Base-by-base conservation (phyloP, 495 filamentous ascomycete species). In the Annulohypoxylon stygium region DNA sequence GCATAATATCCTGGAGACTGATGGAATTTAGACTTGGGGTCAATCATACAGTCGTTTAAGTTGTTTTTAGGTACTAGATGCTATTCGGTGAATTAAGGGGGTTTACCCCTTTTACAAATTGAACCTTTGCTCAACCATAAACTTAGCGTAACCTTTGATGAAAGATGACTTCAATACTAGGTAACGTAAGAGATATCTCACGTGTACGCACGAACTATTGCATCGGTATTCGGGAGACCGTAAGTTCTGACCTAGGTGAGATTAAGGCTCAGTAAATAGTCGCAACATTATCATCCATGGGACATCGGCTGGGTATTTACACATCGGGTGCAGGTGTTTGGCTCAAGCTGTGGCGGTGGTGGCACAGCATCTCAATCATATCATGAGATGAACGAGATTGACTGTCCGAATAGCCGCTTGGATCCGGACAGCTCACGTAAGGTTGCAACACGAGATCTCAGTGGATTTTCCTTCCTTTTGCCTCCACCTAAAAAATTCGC, bases 321-420 rank as follows among this genome's bases (percentile, higher is more conserved):
- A 57, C 26, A n/a, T 41, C 6, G 30, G 30, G 2, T 30, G 30
- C 5, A 2, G 30, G 30, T 18, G 37, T 9, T 45, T 47, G 20
- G 6, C 36, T 43, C 2, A 48, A 54, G 48, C 26, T 39, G 66
- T 69, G 59, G 66, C 66, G 50, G 58, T 68, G 65, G 65, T 63
- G 58, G 66, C 48, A 25, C 16, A 37, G 65, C 33, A 18, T 61
- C 33, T 33, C 3, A 36, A 34, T 4, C 11, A 59, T 41, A 8
- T 10, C 55, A n/a, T 3, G 36, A 1, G 23, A 20, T 30, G 5
- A 30, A 41, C 16, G 50, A 43, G 11, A 20, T 41, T 47, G 30
- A 30, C 30, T 30, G 25, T 26, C 37, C 51, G 23, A 23, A 47
- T 57, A 57, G 39, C 66, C 65, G 65, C 30, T 48, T 48, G 41